Conservation (phyloP, 192 early-diverging fungal genomes). For the Umbelopsis vinacea region DNA sequence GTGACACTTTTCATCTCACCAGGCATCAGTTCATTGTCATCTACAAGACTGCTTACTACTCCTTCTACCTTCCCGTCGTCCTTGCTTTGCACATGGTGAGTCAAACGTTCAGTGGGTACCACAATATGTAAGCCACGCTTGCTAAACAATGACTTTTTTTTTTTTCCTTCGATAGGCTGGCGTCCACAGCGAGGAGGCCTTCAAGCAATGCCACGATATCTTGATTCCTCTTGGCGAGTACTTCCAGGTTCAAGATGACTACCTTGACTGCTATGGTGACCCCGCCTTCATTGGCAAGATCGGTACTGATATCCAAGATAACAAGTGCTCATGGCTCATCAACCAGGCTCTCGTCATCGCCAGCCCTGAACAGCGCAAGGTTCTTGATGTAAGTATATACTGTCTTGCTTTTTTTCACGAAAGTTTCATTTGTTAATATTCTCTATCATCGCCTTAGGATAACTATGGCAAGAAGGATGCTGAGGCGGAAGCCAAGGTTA, state of each 20-base stretch:
- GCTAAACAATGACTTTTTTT: background rate
- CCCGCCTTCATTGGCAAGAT: constrained; percentile 96
- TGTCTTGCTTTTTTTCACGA: no score
- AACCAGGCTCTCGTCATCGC: constrained; percentile 85
- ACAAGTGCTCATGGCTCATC: constrained; percentile 99
- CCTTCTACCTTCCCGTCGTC: constrained; percentile 98
- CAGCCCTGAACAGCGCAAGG: constrained; percentile 80
- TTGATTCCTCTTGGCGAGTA: constrained; percentile 96
- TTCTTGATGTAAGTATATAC: constrained; percentile 65
- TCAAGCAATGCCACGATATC: constrained; percentile 81
- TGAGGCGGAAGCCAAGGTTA: constrained; percentile 78
- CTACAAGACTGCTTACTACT: constrained; percentile 99
- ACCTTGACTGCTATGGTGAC: constrained; percentile 93
- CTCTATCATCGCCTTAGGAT: constrained; percentile 48
- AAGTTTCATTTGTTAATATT: no score
- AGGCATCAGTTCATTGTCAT: constrained; percentile 91
- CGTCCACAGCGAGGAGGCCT: constrained; percentile 77
- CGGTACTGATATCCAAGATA: constrained; percentile 99
- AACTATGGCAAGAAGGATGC: constrained; percentile 92
- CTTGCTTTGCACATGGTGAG: constrained; percentile 86
- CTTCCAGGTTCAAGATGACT: constrained; percentile 99
- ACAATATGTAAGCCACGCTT: no score
- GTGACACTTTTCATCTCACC: background rate
- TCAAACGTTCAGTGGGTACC: background rate
- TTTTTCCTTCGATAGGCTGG: constrained; percentile 62